Evolutionary conservation across 768 basidiomycete species (phyloP), one percentile per base, ranked within the genome.

Genomic region (Lactifluus volemus): DNA sequence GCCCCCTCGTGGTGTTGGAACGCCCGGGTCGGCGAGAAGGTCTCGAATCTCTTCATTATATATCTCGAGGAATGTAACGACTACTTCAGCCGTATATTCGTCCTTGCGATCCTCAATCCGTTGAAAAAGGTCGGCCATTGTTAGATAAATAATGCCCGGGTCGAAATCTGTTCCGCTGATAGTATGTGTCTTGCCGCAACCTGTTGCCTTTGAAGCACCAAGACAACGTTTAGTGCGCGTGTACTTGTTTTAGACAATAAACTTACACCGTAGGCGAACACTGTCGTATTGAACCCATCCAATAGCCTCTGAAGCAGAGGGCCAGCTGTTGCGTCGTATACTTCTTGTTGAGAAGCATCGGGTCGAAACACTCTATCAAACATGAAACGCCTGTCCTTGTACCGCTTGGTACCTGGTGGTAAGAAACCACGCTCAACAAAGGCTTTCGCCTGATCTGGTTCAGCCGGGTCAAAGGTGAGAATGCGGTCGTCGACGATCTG

Each of bases 151-250:
- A 68, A 97, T 85, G 34, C 97, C 97, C 17, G 92, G 92, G 71
- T 96, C 89, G 21, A 72, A 70, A 49, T 88, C 86, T 41, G 89
- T 88, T 59, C 96, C 96, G 68, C 93, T 97, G 72, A 99, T 98
- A 19, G 97, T 99, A 73, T 98, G 95, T 5, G 97, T 99, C 75
- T 99, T 99, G 65, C 97, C 97, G 71, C 97, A 98, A n/a, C 97
- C 97, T n/a, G 97, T 98, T 25, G 97, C 97, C 97, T 98, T 57
- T n/a, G 11, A 11, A 21, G 34, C 9, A 19, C 3, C 25, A 21
- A 36, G 19, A 50, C 7, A 58, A 61, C 11, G 25, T 17, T 61
- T 29, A 61, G 55, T 25, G 39, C 8, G 36, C 45, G 14, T 32
- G 50, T 36, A n/a, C 45, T 30, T 9, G 36, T 41, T 3, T 41